Evolutionary conservation across 805 yeast species (phyloP), one percentile per base, ranked within the genome.

Genomic region (Jamesozyma rosinii): DNA sequence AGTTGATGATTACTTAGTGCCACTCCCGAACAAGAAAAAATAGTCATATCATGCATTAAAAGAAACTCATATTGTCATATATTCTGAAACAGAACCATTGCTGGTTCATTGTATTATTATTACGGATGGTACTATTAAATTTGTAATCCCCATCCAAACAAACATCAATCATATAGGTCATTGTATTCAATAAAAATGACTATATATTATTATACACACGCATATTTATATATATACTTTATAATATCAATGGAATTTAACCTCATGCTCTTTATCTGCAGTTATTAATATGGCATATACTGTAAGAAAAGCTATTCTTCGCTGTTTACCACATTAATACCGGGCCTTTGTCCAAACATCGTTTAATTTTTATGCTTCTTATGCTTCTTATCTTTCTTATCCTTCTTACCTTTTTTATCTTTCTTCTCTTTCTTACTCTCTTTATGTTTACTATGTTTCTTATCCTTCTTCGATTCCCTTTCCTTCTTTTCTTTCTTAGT

Each of bases 401-500:
- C 51, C 48, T 57, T 50, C 49, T 61, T 52, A 37, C 52, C 51
- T 44, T 56, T 51, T 51, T 57, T 52, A 8, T 58, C 55, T 45
- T 61, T 60, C 52, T 55, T 56, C 27, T 63, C 61, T 43, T 57
- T 53, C 43, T 45, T 41, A n/a, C 32, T 48, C 47, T 49, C 55
- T 55, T 36, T 53, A 46, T 50, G 41, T 48, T 59, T 49, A 44
- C 54, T 29, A 53, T 58, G 20, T 54, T 57, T 48, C 48, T 58
- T 37, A 66, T 59, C 61, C 37, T 47, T 41, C 62, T 64, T 52
- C 60, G 67, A 43, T 63, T 57, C 35, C 43, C 46, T 49, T 40
- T 50, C 50, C 39, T 50, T 45, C 40, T 56, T 57, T 41, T 53
- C 50, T 43, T 58, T 51, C 33, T 48, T 45, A 40, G 53, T 46